Evolutionary conservation across 257 asterid species (phyloP), one percentile per base, ranked within the genome.

Genomic region (Phtheirospermum japonicum): DNA sequence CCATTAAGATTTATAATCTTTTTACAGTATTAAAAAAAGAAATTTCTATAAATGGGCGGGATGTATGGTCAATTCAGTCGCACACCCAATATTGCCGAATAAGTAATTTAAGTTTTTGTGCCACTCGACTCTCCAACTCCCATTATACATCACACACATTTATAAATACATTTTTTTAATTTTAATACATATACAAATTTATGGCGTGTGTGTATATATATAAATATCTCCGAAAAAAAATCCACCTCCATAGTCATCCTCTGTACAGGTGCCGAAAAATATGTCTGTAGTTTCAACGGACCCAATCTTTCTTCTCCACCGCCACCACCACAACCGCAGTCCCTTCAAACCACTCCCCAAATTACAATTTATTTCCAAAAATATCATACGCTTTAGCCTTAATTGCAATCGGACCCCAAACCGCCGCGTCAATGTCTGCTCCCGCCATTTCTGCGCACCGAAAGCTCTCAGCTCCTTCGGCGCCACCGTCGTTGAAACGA

Each of bases 231-330:
- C 18, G 18, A 2, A 39, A 36, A 36, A 36, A 45, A 45, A 45
- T n/a, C 53, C 58, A 20, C 34, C 58, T 52, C 58, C 58, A 52
- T 52, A 23, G 17, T 36, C 33, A 19, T 37, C 59, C 31, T 19
- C 68, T 54, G 66, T 9, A 53, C 40, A 9, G 65, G 12, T 48
- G 3, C 76, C 33, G 66, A 50, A 53, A 63, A 69, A 50, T n/a
- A 84, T 84, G 95, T 83, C 95, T 2, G 65, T 81, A 4, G 66
- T 82, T 40, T 69, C 82, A 20, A 58, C 71, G 5, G 75, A 64
- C 69, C 81, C 86, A 13, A 59, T 77, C 60, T 66, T 65, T 67
- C 75, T 66, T 39, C 71, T 39, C 14, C 70, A 40, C 68, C 73
- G 46, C 53, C 12, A 48, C 16, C 71, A 34, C 68, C 74, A 59